phyloP scores from a whole-genome alignment of 352 stramenopile genomes.

The Globisporangium parvum region DNA sequence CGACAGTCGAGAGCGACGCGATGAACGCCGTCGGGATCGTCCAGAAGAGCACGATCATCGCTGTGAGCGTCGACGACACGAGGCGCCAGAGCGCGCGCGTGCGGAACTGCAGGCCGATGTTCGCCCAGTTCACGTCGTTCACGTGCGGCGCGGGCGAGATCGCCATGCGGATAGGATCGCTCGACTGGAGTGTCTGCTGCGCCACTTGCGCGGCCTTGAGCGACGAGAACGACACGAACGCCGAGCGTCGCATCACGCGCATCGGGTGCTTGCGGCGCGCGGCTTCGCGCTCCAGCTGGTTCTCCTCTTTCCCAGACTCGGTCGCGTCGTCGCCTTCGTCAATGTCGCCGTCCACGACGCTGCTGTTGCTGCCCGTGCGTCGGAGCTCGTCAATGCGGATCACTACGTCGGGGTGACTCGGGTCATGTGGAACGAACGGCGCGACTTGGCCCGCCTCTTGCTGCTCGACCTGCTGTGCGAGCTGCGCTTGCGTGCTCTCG shows the following conservation, averaged over 20 bases:
- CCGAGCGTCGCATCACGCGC: slow-evolving; percentile 53
- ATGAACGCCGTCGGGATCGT: slow-evolving; percentile 79
- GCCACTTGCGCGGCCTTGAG: slow-evolving; percentile 65
- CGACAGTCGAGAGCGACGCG: slow-evolving; percentile 58
- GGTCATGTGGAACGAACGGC: slow-evolving; percentile 5
- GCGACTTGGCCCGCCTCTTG: slow-evolving; percentile 17
- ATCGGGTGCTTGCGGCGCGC: slow-evolving; percentile 45
- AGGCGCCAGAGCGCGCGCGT: slow-evolving; percentile 44
- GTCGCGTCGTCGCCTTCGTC: slow-evolving; percentile 10
- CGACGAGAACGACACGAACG: slow-evolving; percentile 76
- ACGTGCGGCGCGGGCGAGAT: slow-evolving; percentile 46
- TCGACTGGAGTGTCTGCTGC: slow-evolving; percentile 61
- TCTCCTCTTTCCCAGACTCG: slow-evolving; percentile 30
- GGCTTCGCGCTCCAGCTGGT: slow-evolving; percentile 40
- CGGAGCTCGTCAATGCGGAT: slow-evolving; percentile 2
- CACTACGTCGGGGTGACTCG: slow-evolving; percentile 1
- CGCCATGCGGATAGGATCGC: slow-evolving; percentile 47
- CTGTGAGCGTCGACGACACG: slow-evolving; percentile 48
- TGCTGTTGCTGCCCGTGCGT: neutral
- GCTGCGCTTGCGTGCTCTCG: slow-evolving; percentile 41
- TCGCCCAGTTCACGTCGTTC: slow-evolving; percentile 73
- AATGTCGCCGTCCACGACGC: slow-evolving; percentile 23
- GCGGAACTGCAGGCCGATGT: slow-evolving; percentile 52
- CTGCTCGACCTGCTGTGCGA: slow-evolving; percentile 36
- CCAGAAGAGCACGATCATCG: slow-evolving; percentile 72